Evolutionary conservation across 2,329 filamentous ascomycete species (phyloP).

Genomic region (Colletotrichum sublineola): DNA sequence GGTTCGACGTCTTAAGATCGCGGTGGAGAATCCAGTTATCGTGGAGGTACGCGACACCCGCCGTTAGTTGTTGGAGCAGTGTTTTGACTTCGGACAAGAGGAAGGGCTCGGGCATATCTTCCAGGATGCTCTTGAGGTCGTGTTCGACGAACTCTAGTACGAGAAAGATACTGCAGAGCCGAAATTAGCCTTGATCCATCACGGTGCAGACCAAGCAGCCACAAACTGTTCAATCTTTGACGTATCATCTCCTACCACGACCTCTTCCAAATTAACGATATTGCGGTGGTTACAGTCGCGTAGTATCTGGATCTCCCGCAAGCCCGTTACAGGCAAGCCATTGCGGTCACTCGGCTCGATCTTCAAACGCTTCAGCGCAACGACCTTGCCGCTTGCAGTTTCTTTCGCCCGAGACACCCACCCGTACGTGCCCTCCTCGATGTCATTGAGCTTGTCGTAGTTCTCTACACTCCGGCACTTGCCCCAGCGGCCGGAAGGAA

Average conservation of each 20-base stretch:
- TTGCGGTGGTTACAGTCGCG: constrained; percentile 85
- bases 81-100: constrained; percentile 93
- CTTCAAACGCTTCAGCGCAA: constrained; percentile 95
- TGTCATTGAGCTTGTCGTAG: constrained; percentile 94
- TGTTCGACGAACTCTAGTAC: constrained; percentile 99
- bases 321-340: constrained; percentile 90
- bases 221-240: constrained; percentile 66
- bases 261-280: constrained; percentile 84
- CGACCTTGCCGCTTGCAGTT: constrained; percentile 79
- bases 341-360: constrained; percentile 80
- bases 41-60: constrained; percentile 88
- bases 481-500: constrained; percentile 77
- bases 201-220: constrained; percentile 16
- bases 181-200: constrained; percentile 51
- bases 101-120: constrained; percentile 95
- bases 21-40: constrained; percentile 91
- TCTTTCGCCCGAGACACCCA: constrained; percentile 90
- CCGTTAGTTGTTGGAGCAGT: constrained; percentile 84
- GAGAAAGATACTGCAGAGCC: constrained; percentile 78
- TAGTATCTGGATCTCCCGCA: constrained; percentile 94
- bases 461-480: constrained; percentile 83
- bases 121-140: constrained; percentile 92
- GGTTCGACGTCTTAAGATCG: constrained; percentile 93
- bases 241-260: constrained; percentile 80
- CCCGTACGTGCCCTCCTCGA: constrained; percentile 97